These are phyloP conservation scores for Neurospora tetrasperma DNA, from an alignment of 495 filamentous ascomycete genomes.

Conservation along the genomic window DNA sequence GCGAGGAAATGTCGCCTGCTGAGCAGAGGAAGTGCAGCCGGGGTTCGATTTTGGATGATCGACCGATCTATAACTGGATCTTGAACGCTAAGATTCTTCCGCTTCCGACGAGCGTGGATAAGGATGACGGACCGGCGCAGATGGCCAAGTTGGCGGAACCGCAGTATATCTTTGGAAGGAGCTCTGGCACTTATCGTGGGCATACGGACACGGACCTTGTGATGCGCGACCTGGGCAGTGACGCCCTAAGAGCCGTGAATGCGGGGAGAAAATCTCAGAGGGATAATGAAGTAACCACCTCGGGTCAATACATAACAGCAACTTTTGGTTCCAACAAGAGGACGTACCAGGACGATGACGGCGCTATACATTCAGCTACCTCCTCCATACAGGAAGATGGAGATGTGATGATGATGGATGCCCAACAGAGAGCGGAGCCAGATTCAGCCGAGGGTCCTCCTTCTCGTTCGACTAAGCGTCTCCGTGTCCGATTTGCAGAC, in stretches of 20 bases:
- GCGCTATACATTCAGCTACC: neutral
- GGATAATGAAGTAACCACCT: neutral
- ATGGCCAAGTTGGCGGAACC: constrained; percentile 44
- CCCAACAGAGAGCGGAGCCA: neutral
- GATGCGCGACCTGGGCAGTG: neutral
- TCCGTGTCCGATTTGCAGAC: constrained; percentile 4
- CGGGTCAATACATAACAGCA: neutral
- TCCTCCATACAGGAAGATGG: neutral
- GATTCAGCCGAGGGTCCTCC: neutral
- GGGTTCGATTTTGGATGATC: constrained; percentile 56
- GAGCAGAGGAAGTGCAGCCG: constrained; percentile 54
- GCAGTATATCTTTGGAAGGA: constrained; percentile 50
- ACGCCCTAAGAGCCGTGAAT: neutral
- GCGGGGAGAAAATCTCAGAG: neutral
- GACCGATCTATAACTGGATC: constrained; percentile 68
- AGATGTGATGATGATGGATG: neutral
- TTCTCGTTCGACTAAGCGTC: constrained; percentile 2
- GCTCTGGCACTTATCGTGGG: constrained; percentile 3
- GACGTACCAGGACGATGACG: neutral
- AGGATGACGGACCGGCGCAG: constrained; percentile 31
- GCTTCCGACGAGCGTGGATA: constrained; percentile 34
- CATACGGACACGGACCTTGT: constrained; percentile 31
- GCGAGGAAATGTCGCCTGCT: constrained; percentile 64
- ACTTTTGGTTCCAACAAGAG: neutral
- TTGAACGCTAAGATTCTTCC: constrained; percentile 56